A percentile compares a stretch with the other conserved stretches of the same genome.
Conservation (phyloP, 495 filamentous ascomycete species). For the Cairneyella variabilis region DNA sequence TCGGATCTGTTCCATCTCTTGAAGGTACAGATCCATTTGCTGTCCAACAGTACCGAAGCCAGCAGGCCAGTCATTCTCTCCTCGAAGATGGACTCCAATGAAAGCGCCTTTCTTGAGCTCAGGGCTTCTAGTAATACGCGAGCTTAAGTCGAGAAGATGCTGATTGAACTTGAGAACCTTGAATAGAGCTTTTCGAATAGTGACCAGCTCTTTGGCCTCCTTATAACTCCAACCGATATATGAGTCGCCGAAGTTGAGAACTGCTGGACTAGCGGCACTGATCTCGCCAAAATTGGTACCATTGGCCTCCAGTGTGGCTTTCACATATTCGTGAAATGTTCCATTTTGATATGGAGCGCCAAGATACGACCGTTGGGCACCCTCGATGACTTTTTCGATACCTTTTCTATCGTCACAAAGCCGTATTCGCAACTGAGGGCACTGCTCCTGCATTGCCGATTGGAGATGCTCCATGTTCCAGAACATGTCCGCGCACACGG, state of each 20-base stretch:
- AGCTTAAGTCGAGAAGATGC: not conserved
- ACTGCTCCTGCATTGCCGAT: not conserved
- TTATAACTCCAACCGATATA: constrained; percentile 10
- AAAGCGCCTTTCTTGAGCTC: not conserved
- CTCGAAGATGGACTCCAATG: constrained; percentile 11
- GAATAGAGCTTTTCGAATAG: constrained; percentile 10
- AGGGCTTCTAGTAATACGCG: not conserved
- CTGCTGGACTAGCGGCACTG: not conserved
- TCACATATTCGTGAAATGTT: not conserved
- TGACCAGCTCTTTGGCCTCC: not conserved
- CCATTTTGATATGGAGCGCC: not conserved
- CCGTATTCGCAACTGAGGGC: constrained; percentile 5
- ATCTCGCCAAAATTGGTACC: not conserved
- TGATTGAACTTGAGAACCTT: constrained; percentile 4
- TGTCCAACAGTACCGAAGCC: not conserved
- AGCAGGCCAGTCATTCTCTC: constrained; percentile 11
- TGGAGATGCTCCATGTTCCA: constrained; percentile 12
- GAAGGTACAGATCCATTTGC: constrained; percentile 4
- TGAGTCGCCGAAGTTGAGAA: constrained; percentile 6
- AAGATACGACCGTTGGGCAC: not conserved
- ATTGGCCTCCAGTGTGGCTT: not conserved
- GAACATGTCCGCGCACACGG: constrained; percentile 8
- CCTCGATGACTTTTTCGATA: not conserved
- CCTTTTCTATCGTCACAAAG: constrained; percentile 5
- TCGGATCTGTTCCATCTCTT: not conserved